Conservation (phyloP, 805 yeast species). For the Tetrapisispora fleetii region DNA sequence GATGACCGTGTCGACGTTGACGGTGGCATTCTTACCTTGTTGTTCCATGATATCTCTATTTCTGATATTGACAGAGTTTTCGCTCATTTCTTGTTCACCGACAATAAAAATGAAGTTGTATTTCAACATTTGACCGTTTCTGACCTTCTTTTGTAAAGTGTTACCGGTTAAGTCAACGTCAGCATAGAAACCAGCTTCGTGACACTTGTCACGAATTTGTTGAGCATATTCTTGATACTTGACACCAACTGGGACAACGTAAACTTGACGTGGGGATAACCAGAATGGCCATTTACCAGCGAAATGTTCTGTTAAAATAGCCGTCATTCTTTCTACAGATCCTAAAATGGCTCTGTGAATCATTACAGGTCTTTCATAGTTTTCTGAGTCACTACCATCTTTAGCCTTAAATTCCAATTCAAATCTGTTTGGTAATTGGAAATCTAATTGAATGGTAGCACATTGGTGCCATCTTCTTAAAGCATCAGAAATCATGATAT, state of each 20-base stretch:
- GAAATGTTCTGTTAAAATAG: slow-evolving; percentile 93
- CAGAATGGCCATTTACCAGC: slow-evolving; percentile 99
- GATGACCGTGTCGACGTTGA: slow-evolving; percentile 62
- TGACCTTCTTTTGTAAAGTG: slow-evolving; percentile 95
- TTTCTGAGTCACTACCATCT: slow-evolving; percentile 42
- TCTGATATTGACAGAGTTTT: slow-evolving; percentile 83
- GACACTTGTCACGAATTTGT: slow-evolving; percentile 58
- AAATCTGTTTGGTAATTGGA: slow-evolving; percentile 94
- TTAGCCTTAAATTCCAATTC: slow-evolving; percentile 78
- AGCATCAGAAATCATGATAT: slow-evolving; percentile 91
- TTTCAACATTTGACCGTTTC: slow-evolving; percentile 89
- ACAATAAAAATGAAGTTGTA: slow-evolving; percentile 95
- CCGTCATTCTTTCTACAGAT: slow-evolving; percentile 98
- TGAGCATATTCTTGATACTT: slow-evolving; percentile 87
- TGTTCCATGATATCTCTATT: slow-evolving; percentile 89
- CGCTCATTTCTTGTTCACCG: slow-evolving; percentile 85
- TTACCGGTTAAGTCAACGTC: slow-evolving; percentile 92
- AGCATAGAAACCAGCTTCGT: slow-evolving; percentile 72
- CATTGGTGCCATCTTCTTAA: slow-evolving; percentile 96
- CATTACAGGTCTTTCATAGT: slow-evolving; percentile 87
- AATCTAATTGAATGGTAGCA: slow-evolving; percentile 97
- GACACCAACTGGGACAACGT: slow-evolving; percentile 95
- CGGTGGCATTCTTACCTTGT: slow-evolving; percentile 86
- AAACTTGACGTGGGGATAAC: slow-evolving; percentile 97
- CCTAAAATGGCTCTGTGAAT: slow-evolving; percentile 98